These are phyloP conservation scores for Xylaria scruposa DNA, from an alignment of 495 filamentous ascomycete genomes.

Conservation along the genomic window DNA sequence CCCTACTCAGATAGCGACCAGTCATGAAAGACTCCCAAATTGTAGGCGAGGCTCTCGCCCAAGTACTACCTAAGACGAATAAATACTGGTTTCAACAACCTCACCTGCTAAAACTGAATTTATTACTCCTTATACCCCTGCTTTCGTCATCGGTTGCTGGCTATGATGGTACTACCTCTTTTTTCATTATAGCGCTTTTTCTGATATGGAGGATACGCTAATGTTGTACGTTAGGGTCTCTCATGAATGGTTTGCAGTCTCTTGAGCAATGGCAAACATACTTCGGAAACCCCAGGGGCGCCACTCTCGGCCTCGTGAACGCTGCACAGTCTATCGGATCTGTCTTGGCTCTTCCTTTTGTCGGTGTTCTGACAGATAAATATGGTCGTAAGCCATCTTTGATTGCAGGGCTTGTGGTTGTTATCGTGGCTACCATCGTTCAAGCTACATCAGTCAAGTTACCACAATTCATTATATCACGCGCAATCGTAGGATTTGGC, in stretches of 20 bases:
- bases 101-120: slow-evolving; percentile 49
- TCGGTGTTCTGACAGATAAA: slow-evolving; percentile 46
- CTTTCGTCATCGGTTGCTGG: slow-evolving; percentile 49
- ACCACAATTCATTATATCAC: slow-evolving; percentile 64
- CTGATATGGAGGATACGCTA: neutral
- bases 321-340: slow-evolving; percentile 61
- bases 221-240: slow-evolving; percentile 30
- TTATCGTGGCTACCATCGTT: slow-evolving; percentile 59
- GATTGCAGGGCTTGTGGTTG: slow-evolving; percentile 55
- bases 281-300: slow-evolving; percentile 47
- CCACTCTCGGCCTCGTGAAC: slow-evolving; percentile 58
- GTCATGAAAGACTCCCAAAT: slow-evolving; percentile 25
- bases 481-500: slow-evolving; percentile 69
- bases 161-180: slow-evolving; percentile 41
- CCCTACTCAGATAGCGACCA: neutral
- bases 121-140: slow-evolving; percentile 48
- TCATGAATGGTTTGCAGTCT: slow-evolving; percentile 62
- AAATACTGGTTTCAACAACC: slow-evolving; percentile 43
- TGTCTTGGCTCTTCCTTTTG: slow-evolving; percentile 57
- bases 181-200: neutral
- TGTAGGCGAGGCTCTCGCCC: slow-evolving; percentile 27
- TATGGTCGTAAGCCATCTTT: slow-evolving; percentile 58
- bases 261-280: slow-evolving; percentile 53
- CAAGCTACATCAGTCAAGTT: slow-evolving; percentile 52
- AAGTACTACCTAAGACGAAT: slow-evolving; percentile 44